Conservation (phyloP, 306 rosid species). For the Alnus rubra region DNA sequence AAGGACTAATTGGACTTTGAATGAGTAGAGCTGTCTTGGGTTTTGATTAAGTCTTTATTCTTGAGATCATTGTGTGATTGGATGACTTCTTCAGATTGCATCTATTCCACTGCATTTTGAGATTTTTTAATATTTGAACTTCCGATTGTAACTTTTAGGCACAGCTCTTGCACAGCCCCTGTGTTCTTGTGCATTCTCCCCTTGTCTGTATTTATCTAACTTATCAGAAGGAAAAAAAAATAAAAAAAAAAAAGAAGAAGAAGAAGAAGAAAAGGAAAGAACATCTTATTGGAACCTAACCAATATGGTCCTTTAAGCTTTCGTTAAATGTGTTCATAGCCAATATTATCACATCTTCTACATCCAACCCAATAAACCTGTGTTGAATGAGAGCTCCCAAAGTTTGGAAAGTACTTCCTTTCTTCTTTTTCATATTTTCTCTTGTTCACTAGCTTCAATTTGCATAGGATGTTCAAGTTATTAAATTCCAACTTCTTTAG, state of each 20-base stretch:
- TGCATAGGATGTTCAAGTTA: neutral
- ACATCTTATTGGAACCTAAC: neutral
- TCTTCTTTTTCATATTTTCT: neutral
- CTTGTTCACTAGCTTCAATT: neutral
- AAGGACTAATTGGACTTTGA: neutral
- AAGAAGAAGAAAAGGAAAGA: neutral
- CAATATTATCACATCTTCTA: neutral
- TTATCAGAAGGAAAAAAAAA: neutral
- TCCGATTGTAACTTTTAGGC: neutral
- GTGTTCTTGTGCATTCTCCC: neutral
- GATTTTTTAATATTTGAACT: conserved; percentile 10
- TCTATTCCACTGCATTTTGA: neutral
- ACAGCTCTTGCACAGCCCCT: neutral
- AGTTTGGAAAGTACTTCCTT: neutral
- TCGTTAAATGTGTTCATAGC: neutral
- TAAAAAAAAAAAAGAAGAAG: too few species aligned
- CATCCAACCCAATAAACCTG: neutral
- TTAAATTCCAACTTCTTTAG: neutral
- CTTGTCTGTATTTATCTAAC: neutral
- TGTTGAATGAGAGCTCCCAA: neutral
- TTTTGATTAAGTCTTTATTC: neutral
- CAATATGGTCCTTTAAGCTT: neutral
- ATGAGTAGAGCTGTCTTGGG: neutral
- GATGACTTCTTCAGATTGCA: neutral
- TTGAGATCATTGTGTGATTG: neutral